Evolutionary conservation across 768 basidiomycete species (phyloP).

Genomic region (Leccinum uliginosum): DNA sequence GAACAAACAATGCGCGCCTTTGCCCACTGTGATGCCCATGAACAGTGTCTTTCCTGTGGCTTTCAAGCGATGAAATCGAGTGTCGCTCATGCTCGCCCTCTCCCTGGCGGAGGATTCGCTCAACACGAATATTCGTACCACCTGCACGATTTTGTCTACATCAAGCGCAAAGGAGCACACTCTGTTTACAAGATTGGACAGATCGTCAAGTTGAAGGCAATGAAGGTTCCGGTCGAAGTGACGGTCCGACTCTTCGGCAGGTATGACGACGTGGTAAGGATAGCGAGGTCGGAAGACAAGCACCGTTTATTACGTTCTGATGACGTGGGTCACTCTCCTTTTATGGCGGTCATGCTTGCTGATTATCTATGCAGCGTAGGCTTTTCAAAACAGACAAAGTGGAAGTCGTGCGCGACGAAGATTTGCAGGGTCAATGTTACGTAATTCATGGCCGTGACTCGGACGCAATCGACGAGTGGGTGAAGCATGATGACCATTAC

Average conservation of each 20-base stretch:
- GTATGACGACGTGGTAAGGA: conserved; percentile 37
- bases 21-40: conserved; percentile 27
- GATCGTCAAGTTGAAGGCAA: conserved; percentile 39
- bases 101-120: conserved; percentile 34
- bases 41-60: conserved; percentile 51
- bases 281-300: conserved; percentile 11
- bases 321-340: conserved; percentile 33
- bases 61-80: conserved; percentile 27
- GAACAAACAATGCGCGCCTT: conserved; percentile 28
- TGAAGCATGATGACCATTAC: conserved; percentile 54
- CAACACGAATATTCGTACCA: conserved; percentile 50
- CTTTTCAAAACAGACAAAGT: conserved; percentile 39
- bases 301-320: conserved; percentile 31
- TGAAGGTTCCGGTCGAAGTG: conserved; percentile 24
- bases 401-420: conserved; percentile 26
- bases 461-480: conserved; percentile 36
- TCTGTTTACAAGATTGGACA: conserved; percentile 50
- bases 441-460: conserved; percentile 37
- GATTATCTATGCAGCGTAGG: conserved; percentile 25
- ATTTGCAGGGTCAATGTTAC: conserved; percentile 54
- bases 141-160: conserved; percentile 56
- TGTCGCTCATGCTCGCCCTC: conserved; percentile 21
- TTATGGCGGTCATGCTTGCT: neutral
- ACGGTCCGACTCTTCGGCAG: conserved; percentile 44
- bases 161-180: conserved; percentile 33